Conservation (phyloP, 2,329 filamentous ascomycete genomes). For the Scortechinia acanthostroma region DNA sequence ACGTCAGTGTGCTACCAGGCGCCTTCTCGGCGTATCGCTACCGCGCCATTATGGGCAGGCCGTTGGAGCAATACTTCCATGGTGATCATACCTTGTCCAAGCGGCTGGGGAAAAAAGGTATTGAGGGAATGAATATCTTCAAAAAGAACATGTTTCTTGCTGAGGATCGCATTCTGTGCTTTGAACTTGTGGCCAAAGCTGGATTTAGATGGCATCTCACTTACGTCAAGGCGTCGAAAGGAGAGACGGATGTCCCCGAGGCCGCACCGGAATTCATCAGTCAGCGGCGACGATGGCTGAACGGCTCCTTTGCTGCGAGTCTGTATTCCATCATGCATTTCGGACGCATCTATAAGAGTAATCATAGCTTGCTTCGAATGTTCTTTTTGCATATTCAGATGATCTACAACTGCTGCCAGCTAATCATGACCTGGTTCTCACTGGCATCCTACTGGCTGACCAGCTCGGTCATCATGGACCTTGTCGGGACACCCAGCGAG, state of each 20-base stretch:
- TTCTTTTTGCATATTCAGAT: slow-evolving; percentile 97
- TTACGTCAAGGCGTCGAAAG: slow-evolving; percentile 98
- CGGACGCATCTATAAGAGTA: slow-evolving; percentile 94
- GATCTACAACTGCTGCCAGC: slow-evolving; percentile 84
- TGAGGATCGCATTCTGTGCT: slow-evolving; percentile 99
- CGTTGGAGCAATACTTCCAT: slow-evolving; percentile 98
- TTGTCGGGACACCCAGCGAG: slow-evolving; percentile 69
- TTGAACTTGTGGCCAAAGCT: slow-evolving; percentile 96
- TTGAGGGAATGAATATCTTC: slow-evolving; percentile 99
- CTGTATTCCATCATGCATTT: slow-evolving; percentile 99
- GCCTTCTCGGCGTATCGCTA: slow-evolving; percentile 98
- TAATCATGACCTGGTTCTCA: slow-evolving; percentile 85
- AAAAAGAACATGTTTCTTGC: slow-evolving; percentile 99
- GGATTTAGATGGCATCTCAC: slow-evolving; percentile 98
- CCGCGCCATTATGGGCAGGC: slow-evolving; percentile 94
- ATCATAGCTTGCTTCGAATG: slow-evolving; percentile 96
- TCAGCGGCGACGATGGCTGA: slow-evolving; percentile 96
- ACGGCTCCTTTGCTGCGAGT: slow-evolving; percentile 95
- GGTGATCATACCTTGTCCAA: slow-evolving; percentile 96
- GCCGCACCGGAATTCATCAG: slow-evolving; percentile 94
- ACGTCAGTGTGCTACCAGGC: slow-evolving; percentile 94
- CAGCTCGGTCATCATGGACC: slow-evolving; percentile 95
- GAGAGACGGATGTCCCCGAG: slow-evolving; percentile 96
- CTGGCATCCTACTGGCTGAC: slow-evolving; percentile 93
- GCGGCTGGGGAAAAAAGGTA: slow-evolving; percentile 95